Evolutionary conservation across 192 early-diverging fungal species (phyloP).

Genomic region (Gonapodya sp.): DNA sequence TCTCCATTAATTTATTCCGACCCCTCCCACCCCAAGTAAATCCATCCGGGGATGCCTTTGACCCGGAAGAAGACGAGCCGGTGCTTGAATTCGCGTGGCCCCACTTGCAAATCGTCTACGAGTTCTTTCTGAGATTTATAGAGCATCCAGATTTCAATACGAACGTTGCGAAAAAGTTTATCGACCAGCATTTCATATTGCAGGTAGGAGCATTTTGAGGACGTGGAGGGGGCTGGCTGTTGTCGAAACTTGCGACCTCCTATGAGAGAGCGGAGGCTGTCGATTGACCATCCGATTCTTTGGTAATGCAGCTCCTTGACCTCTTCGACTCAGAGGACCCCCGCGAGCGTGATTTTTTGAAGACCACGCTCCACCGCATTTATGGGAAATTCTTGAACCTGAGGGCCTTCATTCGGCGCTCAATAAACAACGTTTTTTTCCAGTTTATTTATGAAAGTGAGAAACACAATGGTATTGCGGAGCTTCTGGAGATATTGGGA

Average conservation of each 20-base stretch:
- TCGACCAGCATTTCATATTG: conserved; percentile 90
- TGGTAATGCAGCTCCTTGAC: conserved; percentile 66
- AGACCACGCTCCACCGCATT: conserved; percentile 94
- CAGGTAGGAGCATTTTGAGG: conserved; percentile 66
- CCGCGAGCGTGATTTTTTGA: conserved; percentile 94
- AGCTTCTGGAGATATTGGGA: conserved; percentile 95
- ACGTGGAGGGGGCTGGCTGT: no score
- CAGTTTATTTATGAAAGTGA: conserved; percentile 97
- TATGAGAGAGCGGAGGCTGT: not conserved
- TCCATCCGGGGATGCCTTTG: conserved; percentile 89
- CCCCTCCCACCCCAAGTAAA: conserved; percentile 94
- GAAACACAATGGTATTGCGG: conserved; percentile 94
- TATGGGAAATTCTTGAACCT: conserved; percentile 98
- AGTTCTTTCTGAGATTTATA: conserved; percentile 95
- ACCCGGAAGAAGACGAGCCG: conserved; percentile 99
- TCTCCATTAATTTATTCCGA: conserved; percentile 89
- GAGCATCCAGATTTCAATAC: conserved; percentile 98
- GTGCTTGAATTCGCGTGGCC: conserved; percentile 96
- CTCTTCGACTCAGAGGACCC: conserved; percentile 99
- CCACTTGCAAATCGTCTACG: conserved; percentile 95
- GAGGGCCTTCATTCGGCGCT: conserved; percentile 90
- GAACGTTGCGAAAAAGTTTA: conserved; percentile 89
- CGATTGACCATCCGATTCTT: not conserved
- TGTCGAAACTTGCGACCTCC: no score
- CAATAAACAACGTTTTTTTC: conserved; percentile 98